Conservation (phyloP, 768 basidiomycete species). For the Suillus plorans region DNA sequence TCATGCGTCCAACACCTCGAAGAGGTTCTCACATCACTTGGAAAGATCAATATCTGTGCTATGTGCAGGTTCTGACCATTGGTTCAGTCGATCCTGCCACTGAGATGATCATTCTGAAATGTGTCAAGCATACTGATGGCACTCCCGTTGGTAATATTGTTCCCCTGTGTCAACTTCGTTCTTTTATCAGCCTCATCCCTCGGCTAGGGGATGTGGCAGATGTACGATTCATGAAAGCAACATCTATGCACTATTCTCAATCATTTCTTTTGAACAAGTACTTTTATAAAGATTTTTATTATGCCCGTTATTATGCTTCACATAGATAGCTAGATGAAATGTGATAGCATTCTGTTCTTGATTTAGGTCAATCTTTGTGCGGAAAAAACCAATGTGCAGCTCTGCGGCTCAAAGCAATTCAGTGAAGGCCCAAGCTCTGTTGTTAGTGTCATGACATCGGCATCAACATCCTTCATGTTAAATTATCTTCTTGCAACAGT, state of each 20-base stretch:
- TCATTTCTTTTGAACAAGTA: constrained; percentile 34
- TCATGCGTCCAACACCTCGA: not conserved
- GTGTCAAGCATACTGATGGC: constrained; percentile 13
- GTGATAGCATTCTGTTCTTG: too few species aligned
- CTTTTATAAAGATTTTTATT: constrained; percentile 30
- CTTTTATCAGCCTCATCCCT: constrained; percentile 29
- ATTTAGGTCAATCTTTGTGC: too few species aligned
- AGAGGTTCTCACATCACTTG: not conserved
- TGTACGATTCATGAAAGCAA: constrained; percentile 20
- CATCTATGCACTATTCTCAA: constrained; percentile 16
- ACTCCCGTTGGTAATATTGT: constrained; percentile 26
- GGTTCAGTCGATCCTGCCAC: not conserved
- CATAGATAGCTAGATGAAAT: too few species aligned
- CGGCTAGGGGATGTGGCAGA: constrained; percentile 26
- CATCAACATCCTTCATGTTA: too few species aligned
- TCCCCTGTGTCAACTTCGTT: constrained; percentile 21
- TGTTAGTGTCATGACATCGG: too few species aligned
- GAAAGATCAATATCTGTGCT: not conserved
- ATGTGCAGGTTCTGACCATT: not conserved
- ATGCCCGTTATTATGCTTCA: constrained; percentile 1
- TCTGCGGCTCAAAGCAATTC: too few species aligned
- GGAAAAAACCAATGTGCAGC: too few species aligned
- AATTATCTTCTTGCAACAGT: not conserved
- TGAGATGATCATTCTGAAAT: constrained; percentile 23
- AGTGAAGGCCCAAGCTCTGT: too few species aligned